Evolutionary conservation across 2,329 filamentous ascomycete species (phyloP).

Genomic region (Grosmannia serpens): DNA sequence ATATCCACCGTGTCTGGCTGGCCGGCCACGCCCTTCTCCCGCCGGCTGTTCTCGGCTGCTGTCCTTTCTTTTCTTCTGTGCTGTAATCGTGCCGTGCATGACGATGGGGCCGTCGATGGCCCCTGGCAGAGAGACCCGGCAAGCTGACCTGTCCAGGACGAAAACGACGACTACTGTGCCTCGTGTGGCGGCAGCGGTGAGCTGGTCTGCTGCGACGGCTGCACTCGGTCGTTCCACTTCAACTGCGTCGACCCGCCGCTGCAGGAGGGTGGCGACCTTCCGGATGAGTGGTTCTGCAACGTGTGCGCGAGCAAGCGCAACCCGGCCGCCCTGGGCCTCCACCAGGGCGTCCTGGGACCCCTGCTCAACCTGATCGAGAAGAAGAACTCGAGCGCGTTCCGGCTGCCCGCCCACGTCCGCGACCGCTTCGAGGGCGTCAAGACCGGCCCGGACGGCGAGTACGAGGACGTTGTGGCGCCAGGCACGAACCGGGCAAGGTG

Average conservation of each 20-base stretch:
- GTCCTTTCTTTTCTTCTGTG: not conserved
- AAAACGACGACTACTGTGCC: conserved; percentile 86
- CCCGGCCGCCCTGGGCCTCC: conserved; percentile 32
- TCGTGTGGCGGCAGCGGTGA: conserved; percentile 75
- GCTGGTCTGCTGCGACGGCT: conserved; percentile 88
- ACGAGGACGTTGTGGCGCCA: conserved; percentile 52
- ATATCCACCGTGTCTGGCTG: not conserved
- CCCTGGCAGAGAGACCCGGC: too few species aligned
- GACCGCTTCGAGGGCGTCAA: conserved; percentile 70
- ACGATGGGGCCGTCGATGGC: too few species aligned
- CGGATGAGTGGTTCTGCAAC: conserved; percentile 79
- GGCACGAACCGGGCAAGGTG: conserved; percentile 4
- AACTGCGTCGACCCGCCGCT: conserved; percentile 75
- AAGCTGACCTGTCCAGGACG: conserved; percentile 30
- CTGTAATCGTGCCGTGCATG: too few species aligned
- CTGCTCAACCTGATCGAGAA: conserved; percentile 55
- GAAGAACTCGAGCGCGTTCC: conserved; percentile 61
- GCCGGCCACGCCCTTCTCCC: not conserved
- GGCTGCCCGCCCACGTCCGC: conserved; percentile 58
- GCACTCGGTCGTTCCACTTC: conserved; percentile 82
- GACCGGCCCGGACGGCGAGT: conserved; percentile 66
- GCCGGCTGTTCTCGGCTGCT: not conserved
- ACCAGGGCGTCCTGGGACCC: conserved; percentile 46
- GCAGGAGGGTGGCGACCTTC: conserved; percentile 47
- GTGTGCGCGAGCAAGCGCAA: conserved; percentile 46